Percentiles rank a stretch among this genome's conserved stretches.
These are phyloP conservation scores for Moesziomyces globuligerus DNA, from an alignment of 1,284 basidiomycete species.

Conservation along the genomic window DNA sequence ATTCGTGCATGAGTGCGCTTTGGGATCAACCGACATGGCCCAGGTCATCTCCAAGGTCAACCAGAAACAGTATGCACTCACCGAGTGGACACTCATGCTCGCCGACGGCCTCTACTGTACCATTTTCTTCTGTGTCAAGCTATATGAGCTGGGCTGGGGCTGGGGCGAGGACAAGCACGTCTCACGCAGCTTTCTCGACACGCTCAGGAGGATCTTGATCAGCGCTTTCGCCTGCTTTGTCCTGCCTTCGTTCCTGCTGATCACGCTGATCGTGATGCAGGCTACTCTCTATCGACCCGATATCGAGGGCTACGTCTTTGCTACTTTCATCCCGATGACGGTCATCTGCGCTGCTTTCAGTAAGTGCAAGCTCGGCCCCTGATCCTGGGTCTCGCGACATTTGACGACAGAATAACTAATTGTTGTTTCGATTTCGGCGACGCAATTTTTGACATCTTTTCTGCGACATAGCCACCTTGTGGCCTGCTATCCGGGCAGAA, in stretches of 20 bases:
- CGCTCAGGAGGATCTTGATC: conserved; percentile 19
- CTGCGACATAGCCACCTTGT: conserved; percentile 13
- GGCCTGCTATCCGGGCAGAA: conserved; percentile 30
- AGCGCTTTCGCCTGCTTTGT: conserved; percentile 29
- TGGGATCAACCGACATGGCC: conserved; percentile 11
- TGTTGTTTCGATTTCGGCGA: not conserved
- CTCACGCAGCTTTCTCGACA: conserved; percentile 18
- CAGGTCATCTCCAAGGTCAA: conserved; percentile 17
- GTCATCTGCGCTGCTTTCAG: conserved; percentile 23
- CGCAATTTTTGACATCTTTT: not conserved
- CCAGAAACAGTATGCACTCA: conserved; percentile 18
- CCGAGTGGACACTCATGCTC: conserved; percentile 35
- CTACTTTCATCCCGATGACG: conserved; percentile 9
- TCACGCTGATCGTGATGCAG: conserved; percentile 30
- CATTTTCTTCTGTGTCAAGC: conserved; percentile 20
- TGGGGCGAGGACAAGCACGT: conserved; percentile 36
- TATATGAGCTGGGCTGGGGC: conserved; percentile 36
- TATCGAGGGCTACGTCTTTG: conserved; percentile 32
- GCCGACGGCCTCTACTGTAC: conserved; percentile 35
- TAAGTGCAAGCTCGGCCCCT: not conserved
- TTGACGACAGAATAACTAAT: not conserved
- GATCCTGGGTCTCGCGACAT: not conserved
- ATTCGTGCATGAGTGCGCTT: conserved; percentile 5
- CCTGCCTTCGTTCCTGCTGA: conserved; percentile 23
- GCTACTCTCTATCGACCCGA: conserved; percentile 15